Evolutionary conservation across 345 rosid species (phyloP).

Genomic region (Hibiscus syriacus): DNA sequence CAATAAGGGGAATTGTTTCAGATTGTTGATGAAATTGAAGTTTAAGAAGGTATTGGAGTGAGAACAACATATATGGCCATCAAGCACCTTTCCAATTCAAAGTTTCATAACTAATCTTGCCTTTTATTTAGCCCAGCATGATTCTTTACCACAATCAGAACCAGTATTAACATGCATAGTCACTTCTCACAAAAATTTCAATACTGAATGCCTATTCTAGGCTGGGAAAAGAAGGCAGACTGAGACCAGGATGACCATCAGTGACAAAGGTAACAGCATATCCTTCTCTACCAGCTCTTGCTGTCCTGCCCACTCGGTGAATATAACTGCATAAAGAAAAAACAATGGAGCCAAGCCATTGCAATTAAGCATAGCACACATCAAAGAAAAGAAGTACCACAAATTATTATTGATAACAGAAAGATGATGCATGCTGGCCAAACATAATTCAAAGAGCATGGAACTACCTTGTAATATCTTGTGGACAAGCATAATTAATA

Average conservation of each 20-base stretch:
- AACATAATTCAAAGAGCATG: neutral
- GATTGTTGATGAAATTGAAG: constrained; percentile 2
- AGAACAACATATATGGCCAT: neutral
- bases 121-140: neutral
- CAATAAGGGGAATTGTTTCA: neutral
- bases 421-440: neutral
- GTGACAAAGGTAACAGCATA: constrained; percentile 90
- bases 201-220: neutral
- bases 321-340: constrained; percentile 53
- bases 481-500: constrained; percentile 93
- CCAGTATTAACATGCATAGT: neutral
- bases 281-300: constrained; percentile 98
- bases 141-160: neutral
- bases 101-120: neutral
- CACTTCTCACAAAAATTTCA: neutral
- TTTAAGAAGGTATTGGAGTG: neutral
- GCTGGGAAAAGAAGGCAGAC: constrained; percentile 7
- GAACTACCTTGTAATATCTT: constrained; percentile 77
- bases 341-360: neutral
- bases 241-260: constrained; percentile 28
- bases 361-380: neutral
- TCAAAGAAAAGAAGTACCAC: neutral
- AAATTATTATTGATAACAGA: neutral
- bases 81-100: neutral
- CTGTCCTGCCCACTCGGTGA: constrained; percentile 96